Conservation (phyloP, 2,329 filamentous ascomycete genomes). For the Penicillium sp. region DNA sequence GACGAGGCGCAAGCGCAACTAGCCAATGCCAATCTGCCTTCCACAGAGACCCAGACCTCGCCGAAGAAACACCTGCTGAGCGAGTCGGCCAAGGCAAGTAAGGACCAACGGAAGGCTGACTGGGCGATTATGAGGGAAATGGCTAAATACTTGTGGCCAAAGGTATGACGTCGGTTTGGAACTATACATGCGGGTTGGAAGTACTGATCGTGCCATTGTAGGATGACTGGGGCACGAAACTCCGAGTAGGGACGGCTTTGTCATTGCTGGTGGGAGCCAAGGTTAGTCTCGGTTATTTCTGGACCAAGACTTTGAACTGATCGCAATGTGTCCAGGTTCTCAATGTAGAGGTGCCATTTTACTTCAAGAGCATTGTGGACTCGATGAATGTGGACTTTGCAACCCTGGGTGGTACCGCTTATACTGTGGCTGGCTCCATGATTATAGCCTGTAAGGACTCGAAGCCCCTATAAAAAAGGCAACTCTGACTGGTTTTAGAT, state of each 20-base stretch:
- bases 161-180: slow-evolving; percentile 41
- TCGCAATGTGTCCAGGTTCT: slow-evolving; percentile 51
- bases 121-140: slow-evolving; percentile 99
- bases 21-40: slow-evolving; percentile 16
- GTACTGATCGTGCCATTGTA: slow-evolving; percentile 24
- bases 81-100: slow-evolving; percentile 60
- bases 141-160: slow-evolving; percentile 93
- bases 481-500: slow-evolving; percentile 45
- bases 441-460: slow-evolving; percentile 69
- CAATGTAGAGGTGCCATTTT: slow-evolving; percentile 97
- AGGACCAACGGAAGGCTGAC: slow-evolving; percentile 91
- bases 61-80: slow-evolving; percentile 56
- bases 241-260: slow-evolving; percentile 80
- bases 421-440: slow-evolving; percentile 83
- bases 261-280: slow-evolving; percentile 81
- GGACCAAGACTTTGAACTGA: slow-evolving; percentile 10
- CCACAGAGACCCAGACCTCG: slow-evolving; percentile 23
- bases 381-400: slow-evolving; percentile 93
- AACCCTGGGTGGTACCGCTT: slow-evolving; percentile 79
- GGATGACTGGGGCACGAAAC: slow-evolving; percentile 72
- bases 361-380: slow-evolving; percentile 97
- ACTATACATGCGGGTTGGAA: slow-evolving; percentile 1
- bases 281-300: slow-evolving; percentile 39
- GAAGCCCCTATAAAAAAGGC: background rate
- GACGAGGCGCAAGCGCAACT: slow-evolving; percentile 15